Base-by-base conservation (phyloP, 805 yeast species). In the Yamadazyma phyllophila region DNA sequence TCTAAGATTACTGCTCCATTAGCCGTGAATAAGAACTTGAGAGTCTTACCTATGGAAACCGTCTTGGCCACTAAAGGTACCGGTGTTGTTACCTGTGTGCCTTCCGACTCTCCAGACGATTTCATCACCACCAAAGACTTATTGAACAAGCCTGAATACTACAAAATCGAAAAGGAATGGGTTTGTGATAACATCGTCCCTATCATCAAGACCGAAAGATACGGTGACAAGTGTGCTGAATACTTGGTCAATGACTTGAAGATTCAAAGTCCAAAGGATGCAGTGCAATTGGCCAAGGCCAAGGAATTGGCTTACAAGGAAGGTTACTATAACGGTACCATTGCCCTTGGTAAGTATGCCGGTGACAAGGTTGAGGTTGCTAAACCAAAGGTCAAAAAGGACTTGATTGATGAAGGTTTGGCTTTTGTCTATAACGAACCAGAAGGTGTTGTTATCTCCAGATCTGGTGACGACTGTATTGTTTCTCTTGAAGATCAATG, bases 51-150 rank as follows among this genome's bases (percentile, higher is more conserved):
- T 56, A 94, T 94, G 99, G 98, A 92, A 69, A 89, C 97, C 32
- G 92, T 94, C 45, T 76, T 92, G 65, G 95, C 96, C 34, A 77
- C 82, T 46, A 94, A 94, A 75, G 99, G 99, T 79, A 94, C 98
- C 38, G 99, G 98, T 75, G 97, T 94, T 38, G 99, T 94, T 47
- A 92, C 98, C 5, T 94, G 97, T 75, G 98, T 91, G 52, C 99
- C 98, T 51, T 85, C 96, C n/a, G 97, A 91, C 68, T 91, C 98
- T 47, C 98, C 99, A 50, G 99, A 94, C 73, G 99, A 94, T 74
- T 94, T 60, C 63, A 83, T 92, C 68, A 94, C 97, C 49, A 79
- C 85, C 40, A 76, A 75, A 59, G 99, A 94, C 56, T 78, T 94
- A 58, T 77, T 78, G 57, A 82, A 88, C 74, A 92, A 92, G 73